Percentiles rank a stretch among this genome's conserved stretches.
Conservation (phyloP, 768 basidiomycete genomes). For the Clitopilus passeckerianus region DNA sequence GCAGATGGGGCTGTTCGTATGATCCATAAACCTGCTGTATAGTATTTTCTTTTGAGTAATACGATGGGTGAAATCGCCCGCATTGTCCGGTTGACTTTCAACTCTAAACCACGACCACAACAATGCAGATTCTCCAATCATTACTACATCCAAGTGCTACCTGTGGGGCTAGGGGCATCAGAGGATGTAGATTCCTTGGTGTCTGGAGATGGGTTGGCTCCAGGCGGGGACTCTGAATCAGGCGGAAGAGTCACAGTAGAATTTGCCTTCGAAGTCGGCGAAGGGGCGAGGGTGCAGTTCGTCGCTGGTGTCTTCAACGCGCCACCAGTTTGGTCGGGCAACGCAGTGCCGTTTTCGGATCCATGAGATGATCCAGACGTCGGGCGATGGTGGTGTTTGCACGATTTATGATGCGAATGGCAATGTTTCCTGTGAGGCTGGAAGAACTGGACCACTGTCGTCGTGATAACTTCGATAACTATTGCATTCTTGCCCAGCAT, state of each 20-base stretch:
- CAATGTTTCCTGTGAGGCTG: not conserved
- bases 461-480: not conserved
- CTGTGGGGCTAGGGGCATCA: not conserved
- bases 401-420: not conserved
- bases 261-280: not conserved
- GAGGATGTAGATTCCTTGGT: not conserved
- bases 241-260: not conserved
- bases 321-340: not conserved
- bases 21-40: no score
- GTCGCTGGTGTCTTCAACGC: not conserved
- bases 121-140: not conserved
- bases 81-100: no score
- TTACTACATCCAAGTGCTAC: not conserved
- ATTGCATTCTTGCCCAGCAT: not conserved
- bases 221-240: slow-evolving; percentile 8
- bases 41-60: no score
- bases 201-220: not conserved
- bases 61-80: no score
- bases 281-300: not conserved
- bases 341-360: not conserved
- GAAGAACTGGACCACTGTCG: not conserved
- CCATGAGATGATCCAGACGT: no score
- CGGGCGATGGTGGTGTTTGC: not conserved
- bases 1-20: no score
- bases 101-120: not conserved